Evolutionary conservation across 352 stramenopile genomes (phyloP).

Genomic region (Globisporangium parvum): DNA sequence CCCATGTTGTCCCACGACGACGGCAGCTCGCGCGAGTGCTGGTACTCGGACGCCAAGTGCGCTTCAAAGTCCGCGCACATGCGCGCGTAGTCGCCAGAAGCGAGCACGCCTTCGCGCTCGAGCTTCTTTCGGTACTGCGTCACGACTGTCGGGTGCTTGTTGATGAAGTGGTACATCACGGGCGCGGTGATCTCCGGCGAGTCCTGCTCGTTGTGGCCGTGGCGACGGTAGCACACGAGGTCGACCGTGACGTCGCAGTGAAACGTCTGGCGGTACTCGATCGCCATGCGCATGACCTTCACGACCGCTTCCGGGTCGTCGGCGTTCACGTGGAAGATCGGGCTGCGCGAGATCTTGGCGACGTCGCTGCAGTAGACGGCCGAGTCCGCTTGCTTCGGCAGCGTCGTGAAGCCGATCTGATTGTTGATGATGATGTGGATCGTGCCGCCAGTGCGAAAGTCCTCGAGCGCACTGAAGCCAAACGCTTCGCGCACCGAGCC

Average conservation of each 20-base stretch:
- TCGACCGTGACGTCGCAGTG: conserved; percentile 98
- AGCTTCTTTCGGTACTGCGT: conserved; percentile 77
- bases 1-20: conserved; percentile 76
- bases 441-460: conserved; percentile 96
- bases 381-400: conserved; percentile 95
- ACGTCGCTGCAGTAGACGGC: conserved; percentile 97
- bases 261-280: conserved; percentile 89
- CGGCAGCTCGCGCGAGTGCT: conserved; percentile 58
- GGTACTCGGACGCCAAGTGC: conserved; percentile 59
- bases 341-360: conserved; percentile 95
- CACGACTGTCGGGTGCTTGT: conserved; percentile 77
- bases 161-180: conserved; percentile 89
- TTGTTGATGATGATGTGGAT: conserved; percentile 99
- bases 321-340: conserved; percentile 95
- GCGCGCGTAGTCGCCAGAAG: conserved; percentile 30
- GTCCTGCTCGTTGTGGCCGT: conserved; percentile 98
- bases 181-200: conserved; percentile 85
- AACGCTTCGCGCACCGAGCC: conserved; percentile 79
- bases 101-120: conserved; percentile 42
- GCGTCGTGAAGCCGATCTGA: conserved; percentile 97
- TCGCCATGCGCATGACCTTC: conserved; percentile 90
- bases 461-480: conserved; percentile 83
- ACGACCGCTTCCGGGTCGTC: conserved; percentile 94
- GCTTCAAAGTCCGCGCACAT: conserved; percentile 64
- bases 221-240: conserved; percentile 97